Conservation (phyloP, 1,284 basidiomycete genomes). For the Retiboletus fuscus region DNA sequence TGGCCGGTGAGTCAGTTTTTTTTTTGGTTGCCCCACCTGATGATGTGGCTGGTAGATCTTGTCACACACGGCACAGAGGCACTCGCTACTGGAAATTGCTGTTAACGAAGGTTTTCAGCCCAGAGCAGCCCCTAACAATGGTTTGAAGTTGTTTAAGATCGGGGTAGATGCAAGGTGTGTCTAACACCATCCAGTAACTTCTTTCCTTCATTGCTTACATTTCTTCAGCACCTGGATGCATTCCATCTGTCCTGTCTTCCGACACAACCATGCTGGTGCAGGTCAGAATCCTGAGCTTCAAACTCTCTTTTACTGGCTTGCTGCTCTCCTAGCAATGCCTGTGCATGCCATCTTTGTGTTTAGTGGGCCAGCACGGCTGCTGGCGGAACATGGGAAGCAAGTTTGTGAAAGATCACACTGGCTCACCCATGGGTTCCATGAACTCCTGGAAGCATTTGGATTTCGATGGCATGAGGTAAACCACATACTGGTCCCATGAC, state of each 20-base stretch:
- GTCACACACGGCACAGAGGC: neutral
- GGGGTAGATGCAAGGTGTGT: constrained; percentile 4
- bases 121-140: too few relatives aligned
- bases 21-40: too few relatives aligned
- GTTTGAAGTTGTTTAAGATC: neutral
- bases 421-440: neutral
- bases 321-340: neutral
- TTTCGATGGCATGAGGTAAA: neutral
- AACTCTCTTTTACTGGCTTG: neutral
- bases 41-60: neutral
- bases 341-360: neutral
- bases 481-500: too few relatives aligned
- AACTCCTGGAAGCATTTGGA: neutral
- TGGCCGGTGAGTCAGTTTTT: too few relatives aligned
- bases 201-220: too few relatives aligned
- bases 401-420: neutral
- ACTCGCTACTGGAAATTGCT: neutral
- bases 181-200: too few relatives aligned
- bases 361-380: neutral
- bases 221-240: constrained; percentile 3
- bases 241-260: neutral
- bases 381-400: neutral
- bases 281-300: neutral
- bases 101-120: neutral
- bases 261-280: constrained; percentile 5